These are phyloP conservation scores for Ascochyta viciae-villosae DNA, from an alignment of 2,329 filamentous ascomycete species.

Conservation along the genomic window DNA sequence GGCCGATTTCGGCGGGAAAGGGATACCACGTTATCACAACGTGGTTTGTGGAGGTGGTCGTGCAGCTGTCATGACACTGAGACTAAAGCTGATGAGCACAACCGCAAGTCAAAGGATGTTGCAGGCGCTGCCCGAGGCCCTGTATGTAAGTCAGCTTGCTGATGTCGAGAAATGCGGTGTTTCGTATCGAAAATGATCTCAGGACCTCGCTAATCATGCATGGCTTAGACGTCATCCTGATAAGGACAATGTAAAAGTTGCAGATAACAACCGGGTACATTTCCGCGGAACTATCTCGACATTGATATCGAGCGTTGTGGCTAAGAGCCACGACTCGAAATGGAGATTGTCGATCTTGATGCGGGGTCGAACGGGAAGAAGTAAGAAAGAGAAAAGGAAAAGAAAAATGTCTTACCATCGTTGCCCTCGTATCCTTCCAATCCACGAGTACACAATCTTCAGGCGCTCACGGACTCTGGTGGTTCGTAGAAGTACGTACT, in stretches of 20 bases:
- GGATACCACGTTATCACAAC: background rate
- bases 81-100: conserved; percentile 29
- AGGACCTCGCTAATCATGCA: too few relatives aligned
- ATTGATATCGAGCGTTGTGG: too few relatives aligned
- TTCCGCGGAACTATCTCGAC: background rate
- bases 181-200: too few relatives aligned
- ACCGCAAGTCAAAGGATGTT: conserved; percentile 46
- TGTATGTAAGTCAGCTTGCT: conserved; percentile 13
- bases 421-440: conserved; percentile 72
- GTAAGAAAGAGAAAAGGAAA: background rate
- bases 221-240: background rate
- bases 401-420: conserved; percentile 66
- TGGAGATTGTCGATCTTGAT: conserved; percentile 12
- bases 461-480: conserved; percentile 80
- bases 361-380: background rate
- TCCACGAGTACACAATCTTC: conserved; percentile 84
- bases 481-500: conserved; percentile 76
- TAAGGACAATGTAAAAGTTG: background rate
- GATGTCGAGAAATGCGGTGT: background rate
- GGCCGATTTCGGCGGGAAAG: background rate
- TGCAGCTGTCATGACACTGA: conserved; percentile 24
- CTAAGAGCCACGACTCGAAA: too few relatives aligned
- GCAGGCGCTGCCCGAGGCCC: conserved; percentile 42
- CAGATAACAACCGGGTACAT: background rate
- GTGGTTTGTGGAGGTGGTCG: conserved; percentile 9